Conservation (phyloP, 495 filamentous ascomycete species). For the Antarctomyces pellizariae region DNA sequence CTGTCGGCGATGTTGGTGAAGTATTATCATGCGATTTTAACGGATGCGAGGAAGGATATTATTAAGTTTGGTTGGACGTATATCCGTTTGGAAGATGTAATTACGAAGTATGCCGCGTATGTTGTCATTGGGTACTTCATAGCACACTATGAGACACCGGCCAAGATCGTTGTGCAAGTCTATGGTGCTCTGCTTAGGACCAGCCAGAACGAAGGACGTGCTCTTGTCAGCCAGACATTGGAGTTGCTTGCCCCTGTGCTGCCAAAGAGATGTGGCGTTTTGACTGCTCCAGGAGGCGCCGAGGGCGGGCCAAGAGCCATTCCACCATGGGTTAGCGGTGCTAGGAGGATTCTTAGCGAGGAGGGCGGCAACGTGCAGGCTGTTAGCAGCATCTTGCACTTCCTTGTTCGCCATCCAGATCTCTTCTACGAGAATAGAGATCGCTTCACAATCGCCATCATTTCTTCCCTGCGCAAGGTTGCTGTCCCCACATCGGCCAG, state of each 20-base stretch:
- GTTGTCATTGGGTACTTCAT: slow-evolving; percentile 96
- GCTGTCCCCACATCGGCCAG: slow-evolving; percentile 65
- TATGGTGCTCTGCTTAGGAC: slow-evolving; percentile 78
- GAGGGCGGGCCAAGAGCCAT: too few relatives aligned
- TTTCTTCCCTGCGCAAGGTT: slow-evolving; percentile 71
- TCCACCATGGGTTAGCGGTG: slow-evolving; percentile 73
- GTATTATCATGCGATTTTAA: slow-evolving; percentile 61
- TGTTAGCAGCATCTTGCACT: slow-evolving; percentile 91
- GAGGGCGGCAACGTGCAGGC: slow-evolving; percentile 94
- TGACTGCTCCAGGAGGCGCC: slow-evolving; percentile 20
- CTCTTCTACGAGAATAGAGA: slow-evolving; percentile 91
- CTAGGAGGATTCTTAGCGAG: slow-evolving; percentile 75
- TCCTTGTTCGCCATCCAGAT: slow-evolving; percentile 75
- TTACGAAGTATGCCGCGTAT: slow-evolving; percentile 97
- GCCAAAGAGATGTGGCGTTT: slow-evolving; percentile 45
- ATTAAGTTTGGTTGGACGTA: slow-evolving; percentile 99
- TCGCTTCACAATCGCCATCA: slow-evolving; percentile 69
- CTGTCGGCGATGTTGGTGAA: slow-evolving; percentile 86
- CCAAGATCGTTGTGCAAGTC: slow-evolving; percentile 87
- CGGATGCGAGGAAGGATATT: slow-evolving; percentile 87
- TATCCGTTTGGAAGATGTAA: slow-evolving; percentile 88
- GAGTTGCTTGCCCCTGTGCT: slow-evolving; percentile 86
- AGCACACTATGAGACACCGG: slow-evolving; percentile 83
- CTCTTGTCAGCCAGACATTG: slow-evolving; percentile 79
- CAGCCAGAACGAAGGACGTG: slow-evolving; percentile 82